Conservation (phyloP, 106 monocot species). For the Amphibolis antarctica region DNA sequence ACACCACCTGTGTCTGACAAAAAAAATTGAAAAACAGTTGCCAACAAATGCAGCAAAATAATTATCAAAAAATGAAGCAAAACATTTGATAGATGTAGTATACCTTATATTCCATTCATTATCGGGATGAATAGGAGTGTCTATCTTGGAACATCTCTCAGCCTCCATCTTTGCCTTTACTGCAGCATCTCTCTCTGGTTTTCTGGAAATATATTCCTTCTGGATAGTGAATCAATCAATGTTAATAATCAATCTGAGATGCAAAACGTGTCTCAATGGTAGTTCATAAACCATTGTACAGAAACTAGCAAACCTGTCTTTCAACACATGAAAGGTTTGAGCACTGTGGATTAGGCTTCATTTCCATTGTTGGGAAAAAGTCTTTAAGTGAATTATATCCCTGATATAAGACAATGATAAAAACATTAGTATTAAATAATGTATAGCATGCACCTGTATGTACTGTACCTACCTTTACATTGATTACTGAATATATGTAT, state of each 20-base stretch:
- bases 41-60: neutral
- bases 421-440: neutral
- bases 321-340: conserved; percentile 81
- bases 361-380: conserved; percentile 88
- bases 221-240: conserved; percentile 16
- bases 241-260: neutral
- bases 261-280: neutral
- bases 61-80: neutral
- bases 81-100: neutral
- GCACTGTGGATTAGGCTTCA: conserved; percentile 92
- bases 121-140: conserved; percentile 61
- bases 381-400: conserved; percentile 98
- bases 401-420: conserved; percentile 20
- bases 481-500: neutral
- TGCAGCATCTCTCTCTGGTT: conserved; percentile 87
- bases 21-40: too few species aligned
- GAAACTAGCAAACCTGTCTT: conserved; percentile 44
- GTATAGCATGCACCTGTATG: neutral
- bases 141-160: conserved; percentile 30
- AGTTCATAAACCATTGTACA: neutral
- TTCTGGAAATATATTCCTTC: conserved; percentile 62
- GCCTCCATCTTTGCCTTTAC: conserved; percentile 71
- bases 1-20: too few species aligned
- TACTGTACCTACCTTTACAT: neutral
- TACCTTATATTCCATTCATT: conserved; percentile 99